A percentile compares a stretch with the other conserved stretches of the same genome.
Conservation (phyloP, 2,329 filamentous ascomycete species). For the Tolypocladium guangdongense region DNA sequence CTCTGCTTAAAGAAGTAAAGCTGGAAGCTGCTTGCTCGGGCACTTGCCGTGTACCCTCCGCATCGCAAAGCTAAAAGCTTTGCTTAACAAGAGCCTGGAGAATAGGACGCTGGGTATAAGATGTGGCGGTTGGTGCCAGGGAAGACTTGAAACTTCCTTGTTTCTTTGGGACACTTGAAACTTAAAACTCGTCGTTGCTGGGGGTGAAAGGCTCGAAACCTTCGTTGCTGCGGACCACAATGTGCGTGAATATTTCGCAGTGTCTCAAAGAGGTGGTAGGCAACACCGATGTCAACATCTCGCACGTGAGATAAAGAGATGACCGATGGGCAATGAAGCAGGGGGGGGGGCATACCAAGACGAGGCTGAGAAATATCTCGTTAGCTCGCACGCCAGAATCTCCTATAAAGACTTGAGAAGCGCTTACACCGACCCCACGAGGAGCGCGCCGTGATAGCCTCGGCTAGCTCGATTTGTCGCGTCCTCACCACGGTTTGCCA, state of each 20-base stretch:
- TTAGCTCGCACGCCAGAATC: background rate
- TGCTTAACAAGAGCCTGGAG: too few relatives aligned
- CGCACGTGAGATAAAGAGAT: background rate
- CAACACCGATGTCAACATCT: background rate
- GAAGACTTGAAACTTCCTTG: background rate
- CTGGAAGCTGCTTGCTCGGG: too few relatives aligned
- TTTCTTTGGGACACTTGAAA: background rate
- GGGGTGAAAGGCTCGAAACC: background rate
- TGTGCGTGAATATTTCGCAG: background rate
- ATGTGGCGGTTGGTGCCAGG: background rate
- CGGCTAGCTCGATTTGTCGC: background rate
- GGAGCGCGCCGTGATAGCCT: background rate
- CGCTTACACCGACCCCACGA: background rate
- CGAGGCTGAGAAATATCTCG: background rate
- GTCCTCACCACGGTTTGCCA: background rate
- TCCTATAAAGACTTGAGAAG: background rate
- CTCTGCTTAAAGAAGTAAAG: too few relatives aligned
- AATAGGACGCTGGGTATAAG: background rate
- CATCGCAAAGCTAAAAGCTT: background rate
- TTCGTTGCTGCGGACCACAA: background rate
- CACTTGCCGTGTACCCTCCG: too few relatives aligned
- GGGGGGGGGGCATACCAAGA: background rate
- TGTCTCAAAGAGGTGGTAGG: background rate
- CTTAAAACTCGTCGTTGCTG: background rate
- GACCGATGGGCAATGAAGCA: background rate